Conservation (phyloP, 2,329 filamentous ascomycete species). For the Neopestalotiopsis clavispora region DNA sequence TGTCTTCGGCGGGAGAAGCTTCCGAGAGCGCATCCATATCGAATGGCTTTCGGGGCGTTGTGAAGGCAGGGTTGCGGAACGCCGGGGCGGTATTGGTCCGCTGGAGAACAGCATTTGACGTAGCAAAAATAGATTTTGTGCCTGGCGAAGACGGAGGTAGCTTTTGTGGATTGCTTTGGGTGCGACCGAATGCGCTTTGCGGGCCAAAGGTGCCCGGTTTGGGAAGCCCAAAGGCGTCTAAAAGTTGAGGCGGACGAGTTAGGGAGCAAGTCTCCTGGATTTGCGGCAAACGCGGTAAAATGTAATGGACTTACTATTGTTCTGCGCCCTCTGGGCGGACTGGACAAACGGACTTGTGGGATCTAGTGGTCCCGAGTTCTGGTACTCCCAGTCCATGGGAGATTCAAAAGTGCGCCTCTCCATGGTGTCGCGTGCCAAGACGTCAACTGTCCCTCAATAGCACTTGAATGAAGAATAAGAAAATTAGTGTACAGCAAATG, state of each 20-base stretch:
- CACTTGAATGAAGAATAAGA: neutral
- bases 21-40: slow-evolving; percentile 60
- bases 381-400: slow-evolving; percentile 72
- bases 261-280: neutral
- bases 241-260: neutral
- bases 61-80: slow-evolving; percentile 69
- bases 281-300: neutral
- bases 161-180: slow-evolving; percentile 44
- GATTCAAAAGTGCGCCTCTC: slow-evolving; percentile 62
- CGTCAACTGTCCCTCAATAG: neutral
- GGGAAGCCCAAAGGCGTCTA: slow-evolving; percentile 29
- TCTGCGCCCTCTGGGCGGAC: slow-evolving; percentile 45
- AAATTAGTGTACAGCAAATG: slow-evolving; percentile 4
- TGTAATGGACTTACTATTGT: slow-evolving; percentile 44
- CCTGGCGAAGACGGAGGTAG: slow-evolving; percentile 32
- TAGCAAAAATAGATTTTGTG: slow-evolving; percentile 44
- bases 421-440: slow-evolving; percentile 39
- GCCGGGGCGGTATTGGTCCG: slow-evolving; percentile 50
- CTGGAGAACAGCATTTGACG: slow-evolving; percentile 47
- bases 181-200: slow-evolving; percentile 31
- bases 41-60: slow-evolving; percentile 63
- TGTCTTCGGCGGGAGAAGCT: slow-evolving; percentile 62
- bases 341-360: slow-evolving; percentile 66
- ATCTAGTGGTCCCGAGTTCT: slow-evolving; percentile 61
- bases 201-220: slow-evolving; percentile 39